Base-by-base conservation (phyloP, 768 basidiomycete genomes). In the Trametes gibbosa region DNA sequence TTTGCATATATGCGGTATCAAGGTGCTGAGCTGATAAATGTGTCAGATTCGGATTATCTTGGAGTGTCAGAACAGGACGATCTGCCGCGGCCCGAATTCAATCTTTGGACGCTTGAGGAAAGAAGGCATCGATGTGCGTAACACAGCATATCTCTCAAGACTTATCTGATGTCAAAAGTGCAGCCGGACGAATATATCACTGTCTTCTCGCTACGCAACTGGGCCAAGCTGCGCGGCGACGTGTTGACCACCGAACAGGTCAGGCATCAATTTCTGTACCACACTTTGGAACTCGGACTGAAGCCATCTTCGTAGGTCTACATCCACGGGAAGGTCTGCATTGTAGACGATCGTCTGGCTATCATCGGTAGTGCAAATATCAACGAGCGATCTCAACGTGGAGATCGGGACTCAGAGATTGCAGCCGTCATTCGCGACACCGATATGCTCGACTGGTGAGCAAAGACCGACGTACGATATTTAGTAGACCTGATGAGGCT, bases 341-440 rank as follows among this genome's bases (percentile, higher is more conserved):
- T 98, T 54, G 95, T 98, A 5, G 97, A 99, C 70, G 96, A 99
- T 70, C 86, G 97, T 52, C 76, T 95, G 57, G 94, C 84, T 32
- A 94, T 97, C 68, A 97, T 97, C 63, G 94, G 94, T 16, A 95
- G 93, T 54, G 96, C 96, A 17, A 98, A 97, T 71, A 94, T 99
- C 77, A 98, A 99, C 69, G 97, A 99, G 70, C 85, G 97, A 37
- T 96, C 93, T 14, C 92, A 92, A 69, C 82, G 93, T 27, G 97
- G 97, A 23, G 96, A 99, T 71, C 87, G 97, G 27, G 97, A 99
- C 72, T 98, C 96, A 2, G 97, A 99, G 70, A 72, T 98, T 34
- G 93, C 94, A 3, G 86, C 91, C 37, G 85, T 99, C 45, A 91
- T 98, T 51, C 81, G 94, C 62, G 97, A 99, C 68, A 98, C 96